Evolutionary conservation across 108 stramenopile genomes (phyloP).

Genomic region (Ochromonas danica): DNA sequence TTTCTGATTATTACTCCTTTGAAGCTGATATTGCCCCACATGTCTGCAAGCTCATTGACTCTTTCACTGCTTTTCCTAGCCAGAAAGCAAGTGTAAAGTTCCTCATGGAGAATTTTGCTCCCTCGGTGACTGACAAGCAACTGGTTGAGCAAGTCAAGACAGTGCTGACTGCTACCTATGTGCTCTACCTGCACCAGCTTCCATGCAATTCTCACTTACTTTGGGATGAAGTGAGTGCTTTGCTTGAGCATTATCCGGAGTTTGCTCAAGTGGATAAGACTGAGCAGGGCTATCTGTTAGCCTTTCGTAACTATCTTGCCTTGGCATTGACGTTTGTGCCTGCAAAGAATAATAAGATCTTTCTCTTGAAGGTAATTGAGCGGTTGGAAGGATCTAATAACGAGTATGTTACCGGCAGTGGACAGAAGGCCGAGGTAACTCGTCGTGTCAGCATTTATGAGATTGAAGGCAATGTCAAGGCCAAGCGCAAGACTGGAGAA

Average conservation of each 20-base stretch:
- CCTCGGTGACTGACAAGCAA: no score
- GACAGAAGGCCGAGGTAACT: background rate
- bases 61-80: no score
- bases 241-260: background rate
- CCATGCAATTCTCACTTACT: background rate
- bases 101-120: no score
- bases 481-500: no score
- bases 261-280: background rate
- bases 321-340: background rate
- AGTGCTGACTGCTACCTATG: no score
- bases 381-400: background rate
- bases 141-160: no score
- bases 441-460: background rate
- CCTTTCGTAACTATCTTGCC: background rate
- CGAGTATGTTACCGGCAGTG: background rate
- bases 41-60: no score
- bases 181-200: no score
- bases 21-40: no score
- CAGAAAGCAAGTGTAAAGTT: no score
- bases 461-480: background rate
- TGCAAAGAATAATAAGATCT: background rate
- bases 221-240: background rate
- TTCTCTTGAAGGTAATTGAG: background rate
- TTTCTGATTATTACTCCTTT: no score
- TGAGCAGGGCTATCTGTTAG: background rate